These are phyloP conservation scores for Suillus tomentosus DNA, from an alignment of 768 basidiomycete species.

Conservation along the genomic window DNA sequence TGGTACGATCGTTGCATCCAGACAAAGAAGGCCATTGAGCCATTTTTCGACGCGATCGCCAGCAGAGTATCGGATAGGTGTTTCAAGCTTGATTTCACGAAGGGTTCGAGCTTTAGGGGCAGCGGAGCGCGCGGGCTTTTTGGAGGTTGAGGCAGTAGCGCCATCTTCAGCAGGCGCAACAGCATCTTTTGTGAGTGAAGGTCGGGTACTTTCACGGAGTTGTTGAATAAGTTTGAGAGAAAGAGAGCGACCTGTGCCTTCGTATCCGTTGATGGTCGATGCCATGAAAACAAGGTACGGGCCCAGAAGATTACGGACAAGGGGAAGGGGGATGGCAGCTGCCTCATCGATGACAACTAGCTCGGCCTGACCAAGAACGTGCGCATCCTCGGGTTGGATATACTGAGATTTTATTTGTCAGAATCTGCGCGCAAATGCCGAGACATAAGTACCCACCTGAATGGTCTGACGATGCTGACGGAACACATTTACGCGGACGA, in stretches of 20 bases:
- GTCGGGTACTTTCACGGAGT: conserved; percentile 86
- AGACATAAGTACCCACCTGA: conserved; percentile 58
- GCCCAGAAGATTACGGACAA: conserved; percentile 93
- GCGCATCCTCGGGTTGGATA: conserved; percentile 97
- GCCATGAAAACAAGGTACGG: conserved; percentile 98
- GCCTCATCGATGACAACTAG: conserved; percentile 98
- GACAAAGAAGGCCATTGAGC: conserved; percentile 88
- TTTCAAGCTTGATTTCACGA: conserved; percentile 92
- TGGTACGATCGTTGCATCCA: conserved; percentile 76
- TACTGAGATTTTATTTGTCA: conserved; percentile 55
- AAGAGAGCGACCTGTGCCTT: conserved; percentile 98
- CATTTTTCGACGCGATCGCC: conserved; percentile 93
- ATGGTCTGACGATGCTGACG: conserved; percentile 94
- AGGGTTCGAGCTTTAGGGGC: conserved; percentile 69
- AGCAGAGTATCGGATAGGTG: conserved; percentile 87
- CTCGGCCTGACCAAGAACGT: conserved; percentile 97
- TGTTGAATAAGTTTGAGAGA: conserved; percentile 98
- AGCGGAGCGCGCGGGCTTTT: conserved; percentile 58
- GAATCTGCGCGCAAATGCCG: conserved; percentile 6
- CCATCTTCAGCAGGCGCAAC: conserved; percentile 42
- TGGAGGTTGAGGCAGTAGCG: conserved; percentile 42
- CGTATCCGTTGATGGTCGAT: conserved; percentile 99
- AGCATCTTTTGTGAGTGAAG: conserved; percentile 70
- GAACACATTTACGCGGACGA: conserved; percentile 94
- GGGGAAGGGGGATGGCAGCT: conserved; percentile 94